Conservation (phyloP, 768 basidiomycete genomes). For the Phylloporus sp. region DNA sequence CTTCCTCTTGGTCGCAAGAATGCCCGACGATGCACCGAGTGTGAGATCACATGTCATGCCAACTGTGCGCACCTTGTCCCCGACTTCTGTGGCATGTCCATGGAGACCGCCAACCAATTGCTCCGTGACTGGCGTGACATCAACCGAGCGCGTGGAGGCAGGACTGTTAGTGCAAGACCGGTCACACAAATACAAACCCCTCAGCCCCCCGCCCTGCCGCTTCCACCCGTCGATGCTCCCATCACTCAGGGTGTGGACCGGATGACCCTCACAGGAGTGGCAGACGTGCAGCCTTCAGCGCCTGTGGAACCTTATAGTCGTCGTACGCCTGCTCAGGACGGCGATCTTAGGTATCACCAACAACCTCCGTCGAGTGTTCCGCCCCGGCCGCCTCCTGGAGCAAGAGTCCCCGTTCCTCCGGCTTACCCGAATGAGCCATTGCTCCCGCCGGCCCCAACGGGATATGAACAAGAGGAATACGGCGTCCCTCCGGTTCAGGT, state of each 20-base stretch:
- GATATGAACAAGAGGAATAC: constrained; percentile 32
- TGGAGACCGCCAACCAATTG: constrained; percentile 96
- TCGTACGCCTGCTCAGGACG: constrained; percentile 30
- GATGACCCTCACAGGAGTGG: constrained; percentile 39
- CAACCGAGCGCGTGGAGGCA: constrained; percentile 63
- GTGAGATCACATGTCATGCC: constrained; percentile 94
- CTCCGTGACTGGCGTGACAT: constrained; percentile 89
- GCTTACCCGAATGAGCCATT: constrained; percentile 34
- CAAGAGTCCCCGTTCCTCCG: constrained; percentile 34
- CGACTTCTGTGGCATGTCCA: constrained; percentile 99
- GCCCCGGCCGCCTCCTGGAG: constrained; percentile 37
- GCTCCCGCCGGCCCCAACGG: constrained; percentile 14
- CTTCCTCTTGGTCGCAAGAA: constrained; percentile 96
- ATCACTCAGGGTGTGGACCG: constrained; percentile 40
- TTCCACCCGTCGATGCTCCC: constrained; percentile 33
- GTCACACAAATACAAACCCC: constrained; percentile 31
- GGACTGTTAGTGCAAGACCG: constrained; percentile 34
- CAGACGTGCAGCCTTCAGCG: constrained; percentile 34
- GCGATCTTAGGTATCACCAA: constrained; percentile 40
- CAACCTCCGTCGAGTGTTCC: constrained; percentile 32
- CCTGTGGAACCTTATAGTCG: constrained; percentile 21
- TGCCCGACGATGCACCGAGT: constrained; percentile 92
- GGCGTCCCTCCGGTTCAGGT: constrained; percentile 22
- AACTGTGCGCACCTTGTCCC: constrained; percentile 98
- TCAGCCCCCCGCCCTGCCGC: constrained; percentile 30